Evolutionary conservation across 306 rosid genomes (phyloP), one percentile per base, ranked within the genome.

Genomic region (Cicer bijugum): DNA sequence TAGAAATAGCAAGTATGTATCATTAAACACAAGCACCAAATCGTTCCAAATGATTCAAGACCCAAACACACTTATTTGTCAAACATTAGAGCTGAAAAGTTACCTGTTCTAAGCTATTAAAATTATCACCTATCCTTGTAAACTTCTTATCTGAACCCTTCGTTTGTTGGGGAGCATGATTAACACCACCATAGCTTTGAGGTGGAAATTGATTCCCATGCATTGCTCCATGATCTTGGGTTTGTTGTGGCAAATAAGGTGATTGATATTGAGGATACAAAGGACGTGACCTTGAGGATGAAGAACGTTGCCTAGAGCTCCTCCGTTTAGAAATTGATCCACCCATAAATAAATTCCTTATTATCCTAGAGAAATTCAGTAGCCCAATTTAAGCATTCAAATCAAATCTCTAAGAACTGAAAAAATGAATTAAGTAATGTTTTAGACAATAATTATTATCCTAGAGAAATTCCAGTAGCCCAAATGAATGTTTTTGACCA

Each of bases 51-150:
- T 43, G 40, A 73, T 38, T 47, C 64, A 55, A 53, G 20, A 63
- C 52, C 51, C 16, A 35, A 72, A 64, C 39, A 52, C 47, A 56
- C 42, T 72, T 37, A 40, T 64, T 71, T 52, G 53, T 75, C 42
- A 63, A 81, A 71, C 63, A 50, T n/a, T 3, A 57, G 39, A 64
- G 7, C 38, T 5, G 14, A 9, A 60, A 51, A 70, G 8, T 65
- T 76, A 94, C 98, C 97, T 91, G 91, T 12, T 91, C 94, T 71
- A 94, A 82, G 76, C 84, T 91, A 62, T 52, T 77, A 78, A 86
- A 89, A 51, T 87, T 65, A 60, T 88, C 98, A 63, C 71, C 96
- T 67, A 94, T 94, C 81, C 70, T 91, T n/a, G 89, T 84, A 83
- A 12, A 87, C 89, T 94, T 91, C 72, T 78, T 82, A 15, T 82